Percentiles rank a stretch among this genome's conserved stretches.
Conservation (phyloP, 805 yeast species). For the Barnettozyma sucrosica region DNA sequence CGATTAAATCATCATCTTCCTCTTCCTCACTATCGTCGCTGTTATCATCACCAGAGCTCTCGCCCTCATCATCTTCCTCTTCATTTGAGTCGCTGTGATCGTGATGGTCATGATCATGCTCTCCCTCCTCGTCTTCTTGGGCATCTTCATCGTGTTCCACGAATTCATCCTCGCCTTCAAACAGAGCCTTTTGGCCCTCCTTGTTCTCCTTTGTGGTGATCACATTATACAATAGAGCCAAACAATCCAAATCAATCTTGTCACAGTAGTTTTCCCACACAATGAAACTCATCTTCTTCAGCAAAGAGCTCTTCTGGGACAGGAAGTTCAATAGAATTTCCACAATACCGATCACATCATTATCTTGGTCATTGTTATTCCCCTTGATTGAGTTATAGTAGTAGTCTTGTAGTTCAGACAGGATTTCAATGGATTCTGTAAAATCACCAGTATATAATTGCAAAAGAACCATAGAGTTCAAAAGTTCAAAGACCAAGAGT, state of each 20-base stretch:
- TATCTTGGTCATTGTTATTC: conserved; percentile 29
- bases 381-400: conserved; percentile 41
- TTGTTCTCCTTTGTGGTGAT: conserved; percentile 66
- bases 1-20: conserved; percentile 28
- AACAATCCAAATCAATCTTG: conserved; percentile 38
- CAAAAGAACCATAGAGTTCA: conserved; percentile 69
- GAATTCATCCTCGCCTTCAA: conserved; percentile 54
- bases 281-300: conserved; percentile 50
- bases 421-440: conserved; percentile 61
- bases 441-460: conserved; percentile 72
- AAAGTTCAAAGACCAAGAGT: conserved; percentile 62
- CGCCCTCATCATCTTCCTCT: conserved; percentile 28
- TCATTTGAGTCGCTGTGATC: conserved; percentile 28
- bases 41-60: conserved; percentile 26
- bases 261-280: conserved; percentile 54
- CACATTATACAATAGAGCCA: conserved; percentile 48
- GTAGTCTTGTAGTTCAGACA: conserved; percentile 66
- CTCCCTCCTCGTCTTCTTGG: conserved; percentile 31
- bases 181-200: conserved; percentile 71
- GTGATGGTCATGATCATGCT: conserved; percentile 24
- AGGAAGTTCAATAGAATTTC: conserved; percentile 55
- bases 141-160: conserved; percentile 41
- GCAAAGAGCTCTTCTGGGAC: conserved; percentile 50
- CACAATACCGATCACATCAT: conserved; percentile 45
- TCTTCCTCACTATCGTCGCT: conserved; percentile 25